Evolutionary conservation across 768 basidiomycete species (phyloP), one percentile per base, ranked within the genome.

Genomic region (Mycena amicta): DNA sequence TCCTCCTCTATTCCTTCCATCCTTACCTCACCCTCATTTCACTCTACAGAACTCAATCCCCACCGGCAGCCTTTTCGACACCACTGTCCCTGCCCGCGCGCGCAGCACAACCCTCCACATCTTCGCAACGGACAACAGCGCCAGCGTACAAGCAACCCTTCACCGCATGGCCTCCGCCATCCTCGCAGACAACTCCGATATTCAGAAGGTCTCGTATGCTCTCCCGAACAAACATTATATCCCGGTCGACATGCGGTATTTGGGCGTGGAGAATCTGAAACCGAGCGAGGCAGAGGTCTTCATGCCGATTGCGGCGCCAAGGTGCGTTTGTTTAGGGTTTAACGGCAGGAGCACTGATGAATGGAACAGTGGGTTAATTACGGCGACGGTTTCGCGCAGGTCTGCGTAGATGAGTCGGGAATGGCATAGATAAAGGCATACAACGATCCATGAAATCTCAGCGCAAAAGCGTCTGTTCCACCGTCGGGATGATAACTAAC

Each of bases 161-260:
- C 95, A 87, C 82, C 91, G 90, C 75, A 95, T 95, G 86, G 92
- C 81, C 0, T 82, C 90, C 61, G 79, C 80, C 2, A 78, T 98
- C 62, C 74, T 97, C 27, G 73, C 73, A 1, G 85, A 90, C 70
- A 89, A 93, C 66, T 70, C 72, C 2, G 75, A 75, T 2, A 78
- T 97, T 13, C 69, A 79, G 41, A 8, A 29, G 25, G 88, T 92
- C 29, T 79, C 80, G 15, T 97, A 96, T 73, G 72, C 75, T 41
- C 80, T 97, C 2, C 95, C 96, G 2, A 98, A 98, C 79, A 93
- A 95, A 75, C 95, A 97, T 69, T 98, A 96, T 71, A 83, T 97
- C 64, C 90, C 92, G 0, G 92, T 95, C 47, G 85, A 92, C 71
- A 89, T 93, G 86, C 73, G 72, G 53, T 92, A 91, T 59, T 74